Evolutionary conservation across 345 rosid genomes (phyloP), one percentile per base, ranked within the genome.

Genomic region (Orychophragmus violaceus): DNA sequence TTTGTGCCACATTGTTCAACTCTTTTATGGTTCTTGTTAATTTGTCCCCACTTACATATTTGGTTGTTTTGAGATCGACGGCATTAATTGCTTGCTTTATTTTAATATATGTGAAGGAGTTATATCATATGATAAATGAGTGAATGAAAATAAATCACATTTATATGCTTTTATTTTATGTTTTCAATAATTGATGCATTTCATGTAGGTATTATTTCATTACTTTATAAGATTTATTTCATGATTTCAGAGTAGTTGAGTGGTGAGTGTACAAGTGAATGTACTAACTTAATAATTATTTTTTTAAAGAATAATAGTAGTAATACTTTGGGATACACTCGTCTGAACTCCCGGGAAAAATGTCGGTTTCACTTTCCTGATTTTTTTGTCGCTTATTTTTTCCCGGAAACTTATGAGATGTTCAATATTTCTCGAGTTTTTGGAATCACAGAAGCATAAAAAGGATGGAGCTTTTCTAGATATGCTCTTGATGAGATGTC

Each of bases 391-490:
- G n/a, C n/a, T n/a, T n/a, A n/a, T n/a, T n/a, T n/a, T n/a, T 48
- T 64, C 54, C 66, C 37, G 59, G 76, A 72, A 49, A 65, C 48
- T 22, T 37, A 42, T 13, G 62, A 2, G 17, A 5, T 5, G 5
- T 42, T 42, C 16, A n/a, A n/a, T n/a, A n/a, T n/a, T n/a, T n/a
- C n/a, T n/a, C n/a, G n/a, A n/a, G 16, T 42, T 42, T 28, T 23
- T 23, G 24, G 24, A 23, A 3, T 23, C 24, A 23, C 24, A 23
- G 1, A 23, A 23, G 24, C 24, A 21, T 54, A 35, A 65, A 41
- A 65, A 66, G 29, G 36, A 44, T 73, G 72, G 72, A 66, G 67
- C 72, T 73, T 66, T 66, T 66, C 72, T 67, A 66, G 59, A 59
- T 59, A 50, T 73, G 62, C 77, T 59, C 42, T 53, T 41, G 45